phyloP scores from a whole-genome alignment of 345 rosid genomes.

The Turnera subulata region DNA sequence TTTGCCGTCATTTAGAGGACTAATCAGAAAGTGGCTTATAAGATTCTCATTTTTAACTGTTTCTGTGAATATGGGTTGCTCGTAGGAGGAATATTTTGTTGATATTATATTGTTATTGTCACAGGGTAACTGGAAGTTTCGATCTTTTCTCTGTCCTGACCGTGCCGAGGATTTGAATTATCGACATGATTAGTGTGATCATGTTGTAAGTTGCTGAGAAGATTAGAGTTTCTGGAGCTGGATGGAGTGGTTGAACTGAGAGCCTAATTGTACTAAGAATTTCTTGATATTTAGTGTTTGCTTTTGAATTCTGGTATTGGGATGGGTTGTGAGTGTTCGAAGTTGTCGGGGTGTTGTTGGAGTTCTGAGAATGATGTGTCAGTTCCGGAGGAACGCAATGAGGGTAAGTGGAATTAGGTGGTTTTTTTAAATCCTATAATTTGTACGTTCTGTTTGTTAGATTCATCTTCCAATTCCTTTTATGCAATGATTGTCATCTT shows the following conservation, averaged over 20 bases:
- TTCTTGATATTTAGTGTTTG: not conserved
- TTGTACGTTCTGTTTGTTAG: too few species aligned
- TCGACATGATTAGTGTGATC: not conserved
- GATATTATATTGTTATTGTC: not conserved
- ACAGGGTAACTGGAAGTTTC: constrained; percentile 10
- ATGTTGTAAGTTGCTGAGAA: not conserved
- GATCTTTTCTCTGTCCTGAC: not conserved
- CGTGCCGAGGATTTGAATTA: not conserved
- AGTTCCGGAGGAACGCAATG: constrained; percentile 23
- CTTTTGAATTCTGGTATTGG: constrained; percentile 13
- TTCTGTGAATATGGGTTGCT: not conserved
- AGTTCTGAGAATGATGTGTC: constrained; percentile 24
- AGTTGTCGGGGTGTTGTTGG: constrained; percentile 35
- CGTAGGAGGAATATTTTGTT: constrained; percentile 3
- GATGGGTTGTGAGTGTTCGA: constrained; percentile 47
- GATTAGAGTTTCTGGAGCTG: too few species aligned
- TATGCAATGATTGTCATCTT: constrained; percentile 7
- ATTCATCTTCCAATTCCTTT: too few species aligned
- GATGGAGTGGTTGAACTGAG: constrained; percentile 9
- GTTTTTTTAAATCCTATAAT: not conserved
- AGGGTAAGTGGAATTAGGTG: constrained; percentile 27
- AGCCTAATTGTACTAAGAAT: not conserved
- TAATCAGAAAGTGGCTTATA: not conserved
- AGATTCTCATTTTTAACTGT: constrained; percentile 7
- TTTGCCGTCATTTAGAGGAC: not conserved